Evolutionary conservation across 1,284 basidiomycete species (phyloP).

Genomic region (Cutaneotrichosporon mucoides): DNA sequence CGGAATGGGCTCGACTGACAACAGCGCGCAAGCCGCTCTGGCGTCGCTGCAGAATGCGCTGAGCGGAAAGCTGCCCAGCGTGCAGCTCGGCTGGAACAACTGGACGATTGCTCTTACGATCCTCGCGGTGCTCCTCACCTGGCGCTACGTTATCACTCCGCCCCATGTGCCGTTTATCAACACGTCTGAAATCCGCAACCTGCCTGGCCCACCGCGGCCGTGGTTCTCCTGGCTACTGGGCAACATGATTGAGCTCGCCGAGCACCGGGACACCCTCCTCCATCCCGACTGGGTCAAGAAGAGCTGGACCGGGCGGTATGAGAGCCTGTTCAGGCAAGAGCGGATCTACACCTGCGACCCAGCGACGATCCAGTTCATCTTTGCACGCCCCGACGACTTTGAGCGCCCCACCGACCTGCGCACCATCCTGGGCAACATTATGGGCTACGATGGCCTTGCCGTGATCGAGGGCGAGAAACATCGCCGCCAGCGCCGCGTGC

Average conservation of each 20-base stretch:
- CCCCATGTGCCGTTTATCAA: not conserved
- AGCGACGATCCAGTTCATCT: slow-evolving; percentile 58
- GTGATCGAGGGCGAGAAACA: slow-evolving; percentile 53
- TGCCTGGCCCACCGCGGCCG: slow-evolving; percentile 10
- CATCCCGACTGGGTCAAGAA: slow-evolving; percentile 4
- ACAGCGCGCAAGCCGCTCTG: no score
- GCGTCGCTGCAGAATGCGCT: no score
- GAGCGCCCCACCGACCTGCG: slow-evolving; percentile 64
- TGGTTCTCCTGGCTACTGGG: slow-evolving; percentile 8
- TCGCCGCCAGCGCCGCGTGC: slow-evolving; percentile 52
- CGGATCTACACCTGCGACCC: slow-evolving; percentile 62
- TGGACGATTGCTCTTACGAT: no score
- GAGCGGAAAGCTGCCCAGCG: no score
- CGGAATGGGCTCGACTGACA: no score
- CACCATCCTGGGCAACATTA: slow-evolving; percentile 52
- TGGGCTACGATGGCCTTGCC: slow-evolving; percentile 43
- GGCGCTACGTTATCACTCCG: not conserved
- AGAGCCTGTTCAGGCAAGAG: slow-evolving; percentile 22
- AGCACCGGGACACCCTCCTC: not conserved
- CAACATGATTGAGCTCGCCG: not conserved
- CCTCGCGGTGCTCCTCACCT: no score
- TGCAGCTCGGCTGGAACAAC: no score
- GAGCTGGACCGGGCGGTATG: slow-evolving; percentile 26
- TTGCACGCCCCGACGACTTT: slow-evolving; percentile 56
- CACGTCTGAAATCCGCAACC: slow-evolving; percentile 7